phyloP scores from a whole-genome alignment of 192 early-diverging fungal genomes.

The Pilobolus umbonatus region DNA sequence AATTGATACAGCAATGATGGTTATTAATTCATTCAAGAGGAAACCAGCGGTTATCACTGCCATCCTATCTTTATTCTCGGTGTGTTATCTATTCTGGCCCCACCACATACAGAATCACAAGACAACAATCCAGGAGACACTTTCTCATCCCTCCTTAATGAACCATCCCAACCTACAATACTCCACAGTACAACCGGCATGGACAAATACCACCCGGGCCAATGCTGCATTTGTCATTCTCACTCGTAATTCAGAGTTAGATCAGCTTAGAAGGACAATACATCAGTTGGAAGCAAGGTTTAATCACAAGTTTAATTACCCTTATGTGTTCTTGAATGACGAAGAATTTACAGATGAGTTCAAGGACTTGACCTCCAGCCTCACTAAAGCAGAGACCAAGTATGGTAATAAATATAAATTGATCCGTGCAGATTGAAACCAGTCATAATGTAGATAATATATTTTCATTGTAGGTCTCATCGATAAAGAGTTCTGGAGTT shows the following conservation, averaged over 20 bases:
- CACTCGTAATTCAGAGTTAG: slow-evolving; percentile 64
- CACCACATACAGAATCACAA: background rate
- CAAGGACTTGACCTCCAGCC: slow-evolving; percentile 43
- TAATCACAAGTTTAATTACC: slow-evolving; percentile 75
- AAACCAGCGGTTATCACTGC: slow-evolving; percentile 7
- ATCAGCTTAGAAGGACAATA: slow-evolving; percentile 55
- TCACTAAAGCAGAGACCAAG: slow-evolving; percentile 54
- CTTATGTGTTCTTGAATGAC: slow-evolving; percentile 86
- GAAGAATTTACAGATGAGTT: slow-evolving; percentile 69
- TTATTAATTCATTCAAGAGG: slow-evolving; percentile 13
- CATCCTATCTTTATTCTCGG: background rate
- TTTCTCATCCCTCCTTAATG: background rate
- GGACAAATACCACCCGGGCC: slow-evolving; percentile 30
- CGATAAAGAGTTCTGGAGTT: slow-evolving; percentile 55
- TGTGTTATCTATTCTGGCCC: slow-evolving; percentile 12
- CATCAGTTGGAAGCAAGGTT: slow-evolving; percentile 77
- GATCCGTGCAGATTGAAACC: too few relatives aligned
- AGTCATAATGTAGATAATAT: too few relatives aligned
- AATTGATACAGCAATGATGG: too few relatives aligned
- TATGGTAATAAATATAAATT: too few relatives aligned
- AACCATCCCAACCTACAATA: slow-evolving; percentile 21
- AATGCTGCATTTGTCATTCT: slow-evolving; percentile 76
- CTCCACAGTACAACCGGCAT: slow-evolving; percentile 12
- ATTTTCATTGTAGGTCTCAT: slow-evolving; percentile 42
- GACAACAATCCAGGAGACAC: background rate